phyloP scores from a whole-genome alignment of 805 yeast genomes.

The Ogataea paradorogensis region DNA sequence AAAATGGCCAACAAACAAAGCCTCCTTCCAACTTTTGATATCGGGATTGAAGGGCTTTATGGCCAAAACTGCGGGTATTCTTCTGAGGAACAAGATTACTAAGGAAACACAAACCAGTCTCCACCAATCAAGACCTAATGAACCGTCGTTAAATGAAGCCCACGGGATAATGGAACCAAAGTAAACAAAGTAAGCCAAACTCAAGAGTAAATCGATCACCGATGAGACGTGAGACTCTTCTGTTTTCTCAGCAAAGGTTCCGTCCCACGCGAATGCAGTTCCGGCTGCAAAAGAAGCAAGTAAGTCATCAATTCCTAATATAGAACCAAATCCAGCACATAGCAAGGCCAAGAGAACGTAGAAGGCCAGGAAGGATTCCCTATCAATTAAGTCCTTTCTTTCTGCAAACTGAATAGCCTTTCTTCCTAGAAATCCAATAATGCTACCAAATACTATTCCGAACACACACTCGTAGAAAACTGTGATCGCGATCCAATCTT shows the following conservation, averaged over 20 bases:
- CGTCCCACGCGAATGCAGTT: slow-evolving; percentile 72
- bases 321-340: slow-evolving; percentile 61
- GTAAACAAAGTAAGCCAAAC: slow-evolving; percentile 65
- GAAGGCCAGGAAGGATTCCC: slow-evolving; percentile 57
- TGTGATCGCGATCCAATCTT: slow-evolving; percentile 61
- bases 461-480: slow-evolving; percentile 61
- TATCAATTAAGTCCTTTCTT: slow-evolving; percentile 50
- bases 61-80: slow-evolving; percentile 54
- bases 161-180: slow-evolving; percentile 73
- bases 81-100: slow-evolving; percentile 47
- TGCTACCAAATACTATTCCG: slow-evolving; percentile 51
- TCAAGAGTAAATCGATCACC: slow-evolving; percentile 60
- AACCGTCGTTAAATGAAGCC: slow-evolving; percentile 51
- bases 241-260: slow-evolving; percentile 57
- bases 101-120: slow-evolving; percentile 49
- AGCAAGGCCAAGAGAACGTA: slow-evolving; percentile 52
- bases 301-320: slow-evolving; percentile 69
- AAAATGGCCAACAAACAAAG: slow-evolving; percentile 68
- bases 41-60: slow-evolving; percentile 60
- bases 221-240: slow-evolving; percentile 63
- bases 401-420: slow-evolving; percentile 54
- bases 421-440: slow-evolving; percentile 50
- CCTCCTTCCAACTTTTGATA: slow-evolving; percentile 62
- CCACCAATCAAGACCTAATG: slow-evolving; percentile 50
- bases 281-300: slow-evolving; percentile 74